Evolutionary conservation across 2,329 filamentous ascomycete species (phyloP), one percentile per base, ranked within the genome.

Genomic region (Colletotrichum tamarilloi): DNA sequence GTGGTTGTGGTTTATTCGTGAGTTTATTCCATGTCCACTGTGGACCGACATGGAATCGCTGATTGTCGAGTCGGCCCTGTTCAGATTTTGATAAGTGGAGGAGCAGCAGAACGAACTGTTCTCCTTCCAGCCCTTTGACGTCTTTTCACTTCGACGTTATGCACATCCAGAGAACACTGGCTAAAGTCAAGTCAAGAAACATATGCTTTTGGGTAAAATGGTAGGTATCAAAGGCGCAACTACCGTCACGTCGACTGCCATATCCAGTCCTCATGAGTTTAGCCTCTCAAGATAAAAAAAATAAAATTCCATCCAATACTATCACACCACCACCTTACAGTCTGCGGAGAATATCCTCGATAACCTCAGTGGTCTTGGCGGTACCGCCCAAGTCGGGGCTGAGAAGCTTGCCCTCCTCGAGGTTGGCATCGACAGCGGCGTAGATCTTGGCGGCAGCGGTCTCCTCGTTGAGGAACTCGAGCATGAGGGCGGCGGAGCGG

Each of bases 381-480:
- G 88, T 93, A 58, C 97, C 97, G 66, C 97, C 96, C 81, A 99
- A 88, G 81, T 99, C 97, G 24, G 97, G 97, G 80, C 91, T 97
- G 76, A 98, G 84, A 76, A 95, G 87, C 85, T 89, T 92, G 74
- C 92, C 95, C 80, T 97, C 95, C 82, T 93, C 93, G 42, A 99
- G 86, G 82, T 97, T 97, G 56, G 88, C 95, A 84, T 99, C 97
- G 28, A 98, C 95, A 26, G 97, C 97, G 73, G 91, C 89, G 83
- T 98, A 98, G 79, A 99, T 97, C 86, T 88, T 92, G 35, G 94
- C 95, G 42, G 97, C 97, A 24, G 97, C 97, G 75, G 90, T 87
- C 84, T 95, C 93, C 87, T 97, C 92, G 76, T 95, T 92, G 76
- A 98, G 87, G 85, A 98, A 99, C 87, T 98, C 96, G 76, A 99